Conservation (phyloP, 805 yeast genomes). For the Myxozyma neotropica region DNA sequence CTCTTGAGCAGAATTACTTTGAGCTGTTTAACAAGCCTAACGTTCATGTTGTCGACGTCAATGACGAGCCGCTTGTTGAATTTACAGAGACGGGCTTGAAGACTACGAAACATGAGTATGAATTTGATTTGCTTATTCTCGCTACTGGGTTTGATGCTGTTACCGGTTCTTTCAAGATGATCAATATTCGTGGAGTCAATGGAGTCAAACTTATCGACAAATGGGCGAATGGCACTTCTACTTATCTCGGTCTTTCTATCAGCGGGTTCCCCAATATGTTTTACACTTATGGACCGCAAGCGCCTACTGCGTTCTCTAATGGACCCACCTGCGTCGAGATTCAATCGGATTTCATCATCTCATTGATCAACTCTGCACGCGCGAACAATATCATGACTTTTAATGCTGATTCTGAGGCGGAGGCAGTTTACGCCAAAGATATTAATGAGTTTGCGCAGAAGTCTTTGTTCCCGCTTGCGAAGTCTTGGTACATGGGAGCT, state of each 20-base stretch:
- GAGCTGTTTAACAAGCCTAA: conserved; percentile 39
- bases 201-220: conserved; percentile 34
- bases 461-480: conserved; percentile 38
- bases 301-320: conserved; percentile 42
- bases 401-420: conserved; percentile 36
- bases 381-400: conserved; percentile 23
- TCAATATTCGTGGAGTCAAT: conserved; percentile 32
- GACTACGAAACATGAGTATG: conserved; percentile 25
- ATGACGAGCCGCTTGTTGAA: conserved; percentile 30
- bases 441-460: conserved; percentile 31
- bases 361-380: conserved; percentile 28
- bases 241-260: conserved; percentile 39
- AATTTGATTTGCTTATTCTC: conserved; percentile 33
- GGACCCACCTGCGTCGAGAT: conserved; percentile 41
- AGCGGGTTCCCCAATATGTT: conserved; percentile 42
- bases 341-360: conserved; percentile 37
- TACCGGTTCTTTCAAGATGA: conserved; percentile 38
- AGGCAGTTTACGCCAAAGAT: conserved; percentile 32
- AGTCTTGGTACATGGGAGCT: conserved; percentile 42
- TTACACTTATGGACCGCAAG: conserved; percentile 43
- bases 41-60: conserved; percentile 38
- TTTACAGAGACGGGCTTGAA: conserved; percentile 35
- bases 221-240: conserved; percentile 38
- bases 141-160: conserved; percentile 39
- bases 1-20: conserved; percentile 36